Base-by-base conservation (phyloP, 1,139 yeast genomes). In the Yamadazyma membranifaciens region DNA sequence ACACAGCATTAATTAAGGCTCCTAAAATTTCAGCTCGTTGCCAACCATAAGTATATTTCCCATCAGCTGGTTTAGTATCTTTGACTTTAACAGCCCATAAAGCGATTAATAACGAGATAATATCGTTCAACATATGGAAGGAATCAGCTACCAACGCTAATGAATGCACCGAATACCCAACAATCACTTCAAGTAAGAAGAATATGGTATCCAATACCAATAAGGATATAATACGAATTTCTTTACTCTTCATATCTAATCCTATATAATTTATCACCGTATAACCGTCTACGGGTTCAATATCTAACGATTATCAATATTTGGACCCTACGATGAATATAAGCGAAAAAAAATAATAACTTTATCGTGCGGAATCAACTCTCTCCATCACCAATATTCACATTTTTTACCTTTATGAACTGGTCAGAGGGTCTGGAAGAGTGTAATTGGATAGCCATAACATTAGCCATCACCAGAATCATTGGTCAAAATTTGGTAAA, bases 31-130 rank as follows among this genome's bases (percentile, higher is more conserved):
- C 98, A 6, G 97, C 98, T 56, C 97, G 75, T 65, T 87, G 95
- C 95, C 96, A 87, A 10, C 97, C 98, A 56, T 91, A 91, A 4
- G 97, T 91, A 63, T 87, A 91, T 46, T 80, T 81, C 4, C 92
- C 86, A 60, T 88, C 95, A 1, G 96, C 95, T 15, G 85, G 82
- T 56, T 83, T 78, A 38, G 79, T 81, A 56, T 85, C 85, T 44
- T 96, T 89, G 17, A 89, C 96, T 48, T 79, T 78, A 20, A 92
- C 98, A 0, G 98, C 98, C 98, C 98, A 92, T 30, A 91, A 70
- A 0, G 98, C 98, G 41, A 92, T 92, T 17, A 91, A 53, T 36
- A 92, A 70, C 1, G 98, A 88, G 44, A 92, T 82, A 44, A 92
- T 87, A 65, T 92, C 98, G 64, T 92, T 92, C 49, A 92, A 73